Evolutionary conservation across 2,329 filamentous ascomycete species (phyloP), one percentile per base, ranked within the genome.

Genomic region (Fusarium humuli): DNA sequence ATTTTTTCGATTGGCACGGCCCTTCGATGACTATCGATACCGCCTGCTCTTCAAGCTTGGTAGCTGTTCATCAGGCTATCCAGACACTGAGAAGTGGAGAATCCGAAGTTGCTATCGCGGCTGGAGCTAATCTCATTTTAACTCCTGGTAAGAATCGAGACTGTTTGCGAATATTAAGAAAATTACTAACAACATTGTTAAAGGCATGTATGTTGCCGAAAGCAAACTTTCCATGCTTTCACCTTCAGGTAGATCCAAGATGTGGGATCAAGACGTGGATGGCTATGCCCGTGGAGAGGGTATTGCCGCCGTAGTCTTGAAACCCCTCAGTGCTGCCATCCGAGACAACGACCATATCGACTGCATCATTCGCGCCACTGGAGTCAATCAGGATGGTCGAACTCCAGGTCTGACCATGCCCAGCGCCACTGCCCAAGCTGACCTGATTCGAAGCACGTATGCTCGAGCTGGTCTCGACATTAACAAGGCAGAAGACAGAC

Each of bases 1-100:
- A 47, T 6, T 56, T 56, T 12, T 56, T 56, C 10, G 53, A 56
- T 23, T 56, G 53, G 53, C 53, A 56, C 9, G 53, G 53, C 3
- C 42, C 53, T 5, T 56, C 42, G 5, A 56, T 56, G 42, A 56
- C 53, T 14, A 37, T 56, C 7, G 53, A 56, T 18, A 56, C 53
- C 2, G 53, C 53, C 2, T 56, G 53, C 9, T 56, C 53, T 6
- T 56, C 53, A 10, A 47, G 42, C 12, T 20, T 56, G 7, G 53
- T 56, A 9, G 53, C 53, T 46, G 53, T 56, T 20, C 53, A 56
- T 16, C 29, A 47, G 16, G 53, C 53, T 7, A n/a, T 56, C 8
- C 42, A 32, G 18, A 13, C 23, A 7, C 16, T 56, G 11, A 22
- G 53, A 6, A 47, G 42, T 14, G 42, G 53, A 2, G 30, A 37